phyloP scores from a whole-genome alignment of 768 basidiomycete genomes.

The Tulasnella sp. region DNA sequence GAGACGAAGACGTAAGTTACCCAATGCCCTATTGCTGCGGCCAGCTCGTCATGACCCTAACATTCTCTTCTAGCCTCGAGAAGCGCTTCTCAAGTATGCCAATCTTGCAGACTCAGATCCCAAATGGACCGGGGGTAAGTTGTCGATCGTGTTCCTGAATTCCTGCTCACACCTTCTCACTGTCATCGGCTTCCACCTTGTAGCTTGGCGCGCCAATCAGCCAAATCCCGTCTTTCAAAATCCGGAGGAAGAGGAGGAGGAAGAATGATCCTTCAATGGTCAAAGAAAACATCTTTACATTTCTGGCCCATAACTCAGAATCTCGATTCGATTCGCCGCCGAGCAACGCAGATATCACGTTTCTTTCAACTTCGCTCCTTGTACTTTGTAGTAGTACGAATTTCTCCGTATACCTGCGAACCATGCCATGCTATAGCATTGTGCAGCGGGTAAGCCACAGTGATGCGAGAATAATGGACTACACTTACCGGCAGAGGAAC shows the following conservation, averaged over 20 bases:
- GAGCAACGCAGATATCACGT: neutral
- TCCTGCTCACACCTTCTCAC: constrained; percentile 29
- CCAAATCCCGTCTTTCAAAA: constrained; percentile 78
- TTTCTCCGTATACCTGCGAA: constrained; percentile 40
- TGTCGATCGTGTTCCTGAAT: constrained; percentile 20
- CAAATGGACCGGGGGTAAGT: constrained; percentile 75
- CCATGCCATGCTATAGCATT: constrained; percentile 43
- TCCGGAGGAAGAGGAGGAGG: constrained; percentile 46
- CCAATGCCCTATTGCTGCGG: constrained; percentile 26
- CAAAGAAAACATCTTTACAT: too few relatives aligned
- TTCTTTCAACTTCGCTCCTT: neutral
- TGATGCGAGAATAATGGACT: neutral
- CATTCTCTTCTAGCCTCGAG: constrained; percentile 62
- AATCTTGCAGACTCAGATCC: constrained; percentile 66
- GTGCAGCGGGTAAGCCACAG: constrained; percentile 1
- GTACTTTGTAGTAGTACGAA: constrained; percentile 30
- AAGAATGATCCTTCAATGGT: neutral
- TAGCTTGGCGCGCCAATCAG: constrained; percentile 81
- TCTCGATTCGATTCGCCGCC: too few relatives aligned
- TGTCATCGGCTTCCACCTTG: neutral
- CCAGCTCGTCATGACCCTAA: neutral
- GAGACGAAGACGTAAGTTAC: constrained; percentile 88
- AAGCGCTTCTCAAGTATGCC: constrained; percentile 93
- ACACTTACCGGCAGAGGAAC: constrained; percentile 46
- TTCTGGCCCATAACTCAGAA: too few relatives aligned